A percentile compares a stretch with the other conserved stretches of the same genome.
Evolutionary conservation across 306 rosid species (phyloP).

Genomic region (Echinosophora koreensis): DNA sequence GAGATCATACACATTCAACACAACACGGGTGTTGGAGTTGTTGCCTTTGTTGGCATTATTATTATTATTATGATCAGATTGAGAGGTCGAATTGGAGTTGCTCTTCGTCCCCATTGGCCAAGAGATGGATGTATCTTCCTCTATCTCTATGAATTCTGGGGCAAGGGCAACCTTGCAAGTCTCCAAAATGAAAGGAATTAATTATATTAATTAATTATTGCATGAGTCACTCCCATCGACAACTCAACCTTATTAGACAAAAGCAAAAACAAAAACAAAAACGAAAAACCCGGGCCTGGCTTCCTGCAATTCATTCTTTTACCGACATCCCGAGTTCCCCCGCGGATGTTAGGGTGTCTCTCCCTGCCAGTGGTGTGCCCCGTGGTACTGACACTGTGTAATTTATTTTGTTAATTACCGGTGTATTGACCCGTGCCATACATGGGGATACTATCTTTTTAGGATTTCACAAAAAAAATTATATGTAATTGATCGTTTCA

Average conservation of each 20-base stretch:
- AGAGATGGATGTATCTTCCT: constrained; percentile 24
- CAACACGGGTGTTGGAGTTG: constrained; percentile 50
- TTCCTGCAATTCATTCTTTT: constrained; percentile 26
- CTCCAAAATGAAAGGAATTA: constrained; percentile 10
- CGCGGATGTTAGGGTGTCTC: background rate
- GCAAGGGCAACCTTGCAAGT: constrained; percentile 37
- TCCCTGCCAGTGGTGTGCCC: background rate
- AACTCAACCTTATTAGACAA: constrained; percentile 8
- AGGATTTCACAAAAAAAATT: too few species aligned
- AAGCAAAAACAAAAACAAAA: background rate
- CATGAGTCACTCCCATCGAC: constrained; percentile 36
- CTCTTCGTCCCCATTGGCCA: constrained; percentile 66
- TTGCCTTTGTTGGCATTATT: constrained; percentile 17
- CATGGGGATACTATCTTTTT: too few species aligned
- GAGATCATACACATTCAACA: constrained; percentile 90
- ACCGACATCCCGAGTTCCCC: background rate
- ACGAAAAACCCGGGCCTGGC: constrained; percentile 2
- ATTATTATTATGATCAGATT: constrained; percentile 28
- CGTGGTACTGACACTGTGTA: background rate
- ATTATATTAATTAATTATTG: constrained; percentile 10
- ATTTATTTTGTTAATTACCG: too few species aligned
- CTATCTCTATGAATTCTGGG: constrained; percentile 30
- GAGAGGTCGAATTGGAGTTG: constrained; percentile 52
- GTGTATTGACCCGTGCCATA: too few species aligned
- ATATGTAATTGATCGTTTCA: too few species aligned